These are phyloP conservation scores for Ulota crispa DNA, from an alignment of 225 moss, liverwort and hornwort genomes.

Conservation along the genomic window DNA sequence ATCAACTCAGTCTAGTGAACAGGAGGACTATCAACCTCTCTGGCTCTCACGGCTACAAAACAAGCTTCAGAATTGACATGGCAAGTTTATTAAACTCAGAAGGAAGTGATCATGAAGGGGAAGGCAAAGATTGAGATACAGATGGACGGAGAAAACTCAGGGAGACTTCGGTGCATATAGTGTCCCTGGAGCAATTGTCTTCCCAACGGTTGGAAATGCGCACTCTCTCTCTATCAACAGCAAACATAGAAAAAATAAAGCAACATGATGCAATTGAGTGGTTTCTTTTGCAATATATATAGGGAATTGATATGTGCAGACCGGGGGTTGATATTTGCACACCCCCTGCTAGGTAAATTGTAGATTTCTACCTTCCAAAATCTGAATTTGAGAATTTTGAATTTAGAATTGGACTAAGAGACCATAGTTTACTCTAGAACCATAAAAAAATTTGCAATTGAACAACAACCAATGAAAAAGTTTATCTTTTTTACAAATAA, in stretches of 20 bases:
- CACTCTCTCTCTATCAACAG: not conserved
- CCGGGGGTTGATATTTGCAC: too few relatives aligned
- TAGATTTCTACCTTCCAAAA: too few relatives aligned
- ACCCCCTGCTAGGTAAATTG: too few relatives aligned
- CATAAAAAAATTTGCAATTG: too few relatives aligned
- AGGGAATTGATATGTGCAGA: too few relatives aligned
- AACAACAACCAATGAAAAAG: too few relatives aligned
- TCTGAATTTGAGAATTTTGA: too few relatives aligned
- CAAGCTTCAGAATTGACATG: not conserved
- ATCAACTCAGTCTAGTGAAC: not conserved
- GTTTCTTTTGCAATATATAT: too few relatives aligned
- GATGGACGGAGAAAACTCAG: not conserved
- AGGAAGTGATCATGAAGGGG: not conserved
- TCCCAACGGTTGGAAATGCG: not conserved
- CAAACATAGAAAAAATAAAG: not conserved
- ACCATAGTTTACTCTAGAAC: too few relatives aligned
- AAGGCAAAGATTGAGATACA: not conserved
- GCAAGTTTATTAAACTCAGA: not conserved
- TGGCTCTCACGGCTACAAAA: not conserved
- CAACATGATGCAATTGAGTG: not conserved
- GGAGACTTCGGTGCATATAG: not conserved
- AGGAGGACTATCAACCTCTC: not conserved
- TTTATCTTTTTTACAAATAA: too few relatives aligned
- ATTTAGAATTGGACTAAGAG: too few relatives aligned
- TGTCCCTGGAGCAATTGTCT: not conserved